Conservation (phyloP, 208 protist species). For the Herpetomonas tarakana region DNA sequence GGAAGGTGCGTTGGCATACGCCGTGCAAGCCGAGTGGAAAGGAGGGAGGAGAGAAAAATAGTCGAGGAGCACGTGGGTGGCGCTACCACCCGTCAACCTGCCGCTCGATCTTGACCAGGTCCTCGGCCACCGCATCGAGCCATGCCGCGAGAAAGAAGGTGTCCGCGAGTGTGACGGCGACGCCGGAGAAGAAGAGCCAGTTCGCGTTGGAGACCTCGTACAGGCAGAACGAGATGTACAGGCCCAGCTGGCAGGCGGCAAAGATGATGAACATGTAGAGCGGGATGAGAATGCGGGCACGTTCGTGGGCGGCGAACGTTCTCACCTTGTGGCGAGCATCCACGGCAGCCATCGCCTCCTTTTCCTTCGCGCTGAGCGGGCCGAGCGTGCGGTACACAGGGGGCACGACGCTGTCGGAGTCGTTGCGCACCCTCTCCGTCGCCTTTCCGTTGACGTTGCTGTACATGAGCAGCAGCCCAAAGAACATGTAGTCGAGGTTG, state of each 20-base stretch:
- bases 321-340: background rate
- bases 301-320: slow-evolving; percentile 36
- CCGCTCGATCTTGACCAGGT: slow-evolving; percentile 28
- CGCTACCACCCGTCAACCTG: background rate
- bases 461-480: slow-evolving; percentile 61
- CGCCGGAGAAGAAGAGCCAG: slow-evolving; percentile 73
- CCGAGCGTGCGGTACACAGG: background rate
- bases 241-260: slow-evolving; percentile 52
- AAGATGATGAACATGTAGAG: slow-evolving; percentile 37
- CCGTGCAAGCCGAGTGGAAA: too few species aligned
- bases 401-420: slow-evolving; percentile 9
- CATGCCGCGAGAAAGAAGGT: slow-evolving; percentile 48
- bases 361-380: background rate
- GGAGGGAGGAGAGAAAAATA: background rate
- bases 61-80: background rate
- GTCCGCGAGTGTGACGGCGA: slow-evolving; percentile 30
- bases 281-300: slow-evolving; percentile 44
- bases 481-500: slow-evolving; percentile 41
- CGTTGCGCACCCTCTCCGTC: slow-evolving; percentile 12
- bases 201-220: slow-evolving; percentile 69
- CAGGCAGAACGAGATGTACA: slow-evolving; percentile 65
- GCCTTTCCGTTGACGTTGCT: slow-evolving; percentile 34
- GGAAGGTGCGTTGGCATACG: background rate
- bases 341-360: background rate
- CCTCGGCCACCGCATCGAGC: slow-evolving; percentile 31